Percentiles rank a stretch among this genome's conserved stretches.
Evolutionary conservation across 805 yeast genomes (phyloP).

Genomic region (Schizosaccharomyces osmophilus): DNA sequence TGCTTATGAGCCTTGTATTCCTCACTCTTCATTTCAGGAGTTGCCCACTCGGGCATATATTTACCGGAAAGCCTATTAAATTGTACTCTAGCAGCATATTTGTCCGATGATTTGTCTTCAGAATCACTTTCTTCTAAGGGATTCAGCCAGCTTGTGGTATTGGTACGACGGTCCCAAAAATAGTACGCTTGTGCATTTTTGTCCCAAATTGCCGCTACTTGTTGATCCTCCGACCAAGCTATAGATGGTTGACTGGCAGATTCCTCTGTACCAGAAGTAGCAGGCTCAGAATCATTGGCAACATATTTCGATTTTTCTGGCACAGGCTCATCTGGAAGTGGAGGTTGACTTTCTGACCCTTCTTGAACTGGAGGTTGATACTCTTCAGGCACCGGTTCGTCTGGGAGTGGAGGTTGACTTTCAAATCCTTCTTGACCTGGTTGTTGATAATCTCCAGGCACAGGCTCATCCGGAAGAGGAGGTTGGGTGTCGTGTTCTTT

Average conservation of each 20-base stretch:
- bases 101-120: not conserved
- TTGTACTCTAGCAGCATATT: not conserved
- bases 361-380: not conserved
- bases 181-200: not conserved
- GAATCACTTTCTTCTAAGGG: not conserved
- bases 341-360: not conserved
- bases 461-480: not conserved
- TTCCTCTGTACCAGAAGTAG: not conserved
- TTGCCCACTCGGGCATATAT: not conserved
- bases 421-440: not conserved
- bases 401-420: not conserved
- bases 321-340: not conserved
- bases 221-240: constrained; percentile 1
- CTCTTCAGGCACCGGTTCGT: not conserved
- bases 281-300: not conserved
- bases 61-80: not conserved
- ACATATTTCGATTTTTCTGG: not conserved
- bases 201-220: constrained; percentile 1
- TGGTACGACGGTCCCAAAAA: constrained; percentile 2
- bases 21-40: not conserved
- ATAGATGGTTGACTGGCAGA: not conserved
- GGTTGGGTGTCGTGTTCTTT: not conserved
- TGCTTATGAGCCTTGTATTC: not conserved
- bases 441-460: not conserved
- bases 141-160: not conserved